Percentiles rank a stretch among this genome's conserved stretches.
Conservation (phyloP, 345 rosid species). For the Eucalyptus sideroxylon region DNA sequence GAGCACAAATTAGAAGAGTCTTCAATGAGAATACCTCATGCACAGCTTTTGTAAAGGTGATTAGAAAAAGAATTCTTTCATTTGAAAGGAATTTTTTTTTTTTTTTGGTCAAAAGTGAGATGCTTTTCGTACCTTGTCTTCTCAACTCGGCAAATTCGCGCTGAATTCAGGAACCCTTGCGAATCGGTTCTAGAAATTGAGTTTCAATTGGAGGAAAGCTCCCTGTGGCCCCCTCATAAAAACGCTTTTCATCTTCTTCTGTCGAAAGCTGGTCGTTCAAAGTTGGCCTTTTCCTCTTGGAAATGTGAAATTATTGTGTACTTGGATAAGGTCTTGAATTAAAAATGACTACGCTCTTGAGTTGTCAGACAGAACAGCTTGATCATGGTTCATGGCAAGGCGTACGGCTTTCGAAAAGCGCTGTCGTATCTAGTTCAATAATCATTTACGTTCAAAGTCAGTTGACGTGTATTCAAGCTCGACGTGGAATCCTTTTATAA, state of each 20-base stretch:
- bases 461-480: too few relatives aligned
- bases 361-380: background rate
- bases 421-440: too few relatives aligned
- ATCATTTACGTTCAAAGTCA: too few relatives aligned
- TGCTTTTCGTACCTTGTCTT: background rate
- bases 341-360: background rate
- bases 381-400: too few relatives aligned
- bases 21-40: background rate
- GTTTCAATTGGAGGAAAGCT: background rate
- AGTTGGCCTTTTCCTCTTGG: background rate
- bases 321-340: background rate
- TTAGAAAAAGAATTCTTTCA: background rate
- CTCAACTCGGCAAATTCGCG: background rate
- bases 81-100: background rate
- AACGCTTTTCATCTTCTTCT: background rate
- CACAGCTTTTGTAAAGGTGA: background rate
- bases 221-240: background rate
- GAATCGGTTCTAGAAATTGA: background rate
- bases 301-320: background rate
- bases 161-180: background rate
- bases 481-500: too few relatives aligned
- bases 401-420: too few relatives aligned
- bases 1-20: background rate
- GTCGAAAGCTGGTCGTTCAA: background rate
- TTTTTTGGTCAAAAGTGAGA: background rate